Evolutionary conservation across 192 early-diverging fungal species (phyloP).

Genomic region (Coemansia sp.): DNA sequence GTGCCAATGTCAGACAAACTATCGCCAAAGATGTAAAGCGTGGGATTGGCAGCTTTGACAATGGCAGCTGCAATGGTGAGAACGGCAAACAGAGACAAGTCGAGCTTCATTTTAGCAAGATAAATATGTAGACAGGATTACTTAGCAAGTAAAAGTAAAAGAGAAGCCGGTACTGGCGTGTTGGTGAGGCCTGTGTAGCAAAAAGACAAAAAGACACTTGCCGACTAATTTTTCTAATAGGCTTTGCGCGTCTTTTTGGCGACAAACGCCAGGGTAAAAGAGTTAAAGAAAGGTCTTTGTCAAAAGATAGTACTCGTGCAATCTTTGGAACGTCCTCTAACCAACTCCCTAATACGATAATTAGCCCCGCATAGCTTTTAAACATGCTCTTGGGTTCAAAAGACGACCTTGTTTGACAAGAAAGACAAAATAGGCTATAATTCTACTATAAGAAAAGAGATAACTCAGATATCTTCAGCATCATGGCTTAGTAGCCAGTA

Average conservation of each 20-base stretch:
- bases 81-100: neutral
- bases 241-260: neutral
- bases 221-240: neutral
- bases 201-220: neutral
- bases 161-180: neutral
- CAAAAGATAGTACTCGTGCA: neutral
- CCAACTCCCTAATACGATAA: too few relatives aligned
- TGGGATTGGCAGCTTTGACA: slow-evolving; percentile 14
- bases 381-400: too few relatives aligned
- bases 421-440: too few relatives aligned
- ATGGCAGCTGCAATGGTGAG: neutral
- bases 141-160: neutral
- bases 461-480: neutral
- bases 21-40: slow-evolving; percentile 35
- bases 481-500: neutral
- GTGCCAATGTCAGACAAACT: slow-evolving; percentile 24
- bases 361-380: too few relatives aligned
- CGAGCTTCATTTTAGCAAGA: neutral
- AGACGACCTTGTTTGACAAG: too few relatives aligned
- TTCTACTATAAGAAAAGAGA: neutral
- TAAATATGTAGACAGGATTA: neutral
- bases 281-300: neutral
- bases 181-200: neutral
- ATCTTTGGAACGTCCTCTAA: too few relatives aligned
- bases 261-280: too few relatives aligned